A percentile compares a stretch with the other conserved stretches of the same genome.
Evolutionary conservation across 805 yeast genomes (phyloP).

Genomic region (Maudiozyma turicensis): DNA sequence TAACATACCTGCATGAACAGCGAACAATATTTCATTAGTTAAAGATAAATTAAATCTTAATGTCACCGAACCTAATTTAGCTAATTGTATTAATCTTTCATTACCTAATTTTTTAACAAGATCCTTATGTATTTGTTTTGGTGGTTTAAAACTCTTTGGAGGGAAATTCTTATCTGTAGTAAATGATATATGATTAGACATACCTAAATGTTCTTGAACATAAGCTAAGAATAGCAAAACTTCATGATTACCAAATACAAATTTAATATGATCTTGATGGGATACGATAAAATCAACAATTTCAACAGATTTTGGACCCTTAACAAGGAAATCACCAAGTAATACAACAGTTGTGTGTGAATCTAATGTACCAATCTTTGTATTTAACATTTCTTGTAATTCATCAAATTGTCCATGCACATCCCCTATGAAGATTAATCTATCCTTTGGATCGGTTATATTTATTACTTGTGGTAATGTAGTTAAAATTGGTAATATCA

Average conservation of each 20-base stretch:
- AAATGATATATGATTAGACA: conserved; percentile 14
- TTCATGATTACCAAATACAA: conserved; percentile 89
- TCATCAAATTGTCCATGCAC: conserved; percentile 70
- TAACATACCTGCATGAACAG: conserved; percentile 76
- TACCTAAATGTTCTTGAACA: conserved; percentile 32
- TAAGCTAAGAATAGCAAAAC: conserved; percentile 49
- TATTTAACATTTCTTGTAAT: conserved; percentile 41
- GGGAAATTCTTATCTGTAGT: conserved; percentile 10
- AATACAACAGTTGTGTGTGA: conserved; percentile 39
- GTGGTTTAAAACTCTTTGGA: conserved; percentile 11
- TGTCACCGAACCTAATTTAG: conserved; percentile 14
- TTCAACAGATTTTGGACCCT: conserved; percentile 67
- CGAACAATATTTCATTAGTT: conserved; percentile 35
- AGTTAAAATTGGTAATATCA: neutral
- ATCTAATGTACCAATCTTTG: conserved; percentile 37
- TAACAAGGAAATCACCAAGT: conserved; percentile 77
- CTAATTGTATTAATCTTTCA: conserved; percentile 11
- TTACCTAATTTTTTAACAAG: conserved; percentile 18
- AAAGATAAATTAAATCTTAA: conserved; percentile 11
- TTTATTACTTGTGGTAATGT: conserved; percentile 2
- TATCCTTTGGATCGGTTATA: conserved; percentile 10
- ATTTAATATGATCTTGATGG: conserved; percentile 41
- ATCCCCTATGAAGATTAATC: conserved; percentile 74
- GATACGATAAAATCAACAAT: conserved; percentile 59
- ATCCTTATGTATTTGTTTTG: conserved; percentile 12